phyloP scores from a whole-genome alignment of 176 grass and related monocot species.

The Otatea glauca region DNA sequence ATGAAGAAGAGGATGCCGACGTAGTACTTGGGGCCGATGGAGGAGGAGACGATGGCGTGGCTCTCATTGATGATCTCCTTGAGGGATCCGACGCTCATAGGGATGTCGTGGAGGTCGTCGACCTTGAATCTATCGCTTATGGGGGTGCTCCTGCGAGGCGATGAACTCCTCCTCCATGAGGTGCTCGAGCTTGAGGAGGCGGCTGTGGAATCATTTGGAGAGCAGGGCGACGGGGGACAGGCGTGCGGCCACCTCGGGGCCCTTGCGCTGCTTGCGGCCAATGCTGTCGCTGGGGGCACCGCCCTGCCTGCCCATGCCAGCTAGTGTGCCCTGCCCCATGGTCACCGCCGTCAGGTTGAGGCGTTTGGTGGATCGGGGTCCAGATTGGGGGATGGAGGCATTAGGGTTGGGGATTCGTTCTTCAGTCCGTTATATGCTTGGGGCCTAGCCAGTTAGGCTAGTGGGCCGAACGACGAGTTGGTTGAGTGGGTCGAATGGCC shows the following conservation, averaged over 20 bases:
- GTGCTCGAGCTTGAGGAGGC: slow-evolving; percentile 86
- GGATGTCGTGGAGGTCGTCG: slow-evolving; percentile 75
- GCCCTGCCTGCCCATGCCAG: slow-evolving; percentile 58
- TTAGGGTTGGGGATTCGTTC: too few relatives aligned
- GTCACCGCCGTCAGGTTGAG: background rate
- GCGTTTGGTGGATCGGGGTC: slow-evolving; percentile 18
- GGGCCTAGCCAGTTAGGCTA: too few relatives aligned
- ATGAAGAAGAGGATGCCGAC: slow-evolving; percentile 82
- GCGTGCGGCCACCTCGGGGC: slow-evolving; percentile 72
- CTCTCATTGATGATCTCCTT: slow-evolving; percentile 92
- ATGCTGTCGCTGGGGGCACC: slow-evolving; percentile 64
- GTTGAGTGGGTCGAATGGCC: too few relatives aligned
- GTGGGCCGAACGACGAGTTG: too few relatives aligned
- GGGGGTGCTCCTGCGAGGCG: slow-evolving; percentile 78
- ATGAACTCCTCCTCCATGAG: slow-evolving; percentile 95
- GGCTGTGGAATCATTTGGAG: slow-evolving; percentile 72
- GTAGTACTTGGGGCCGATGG: slow-evolving; percentile 88
- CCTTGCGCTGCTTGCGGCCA: slow-evolving; percentile 75
- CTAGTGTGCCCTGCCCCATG: slow-evolving; percentile 81
- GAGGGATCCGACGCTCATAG: slow-evolving; percentile 86
- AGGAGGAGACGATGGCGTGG: slow-evolving; percentile 85
- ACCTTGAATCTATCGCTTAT: slow-evolving; percentile 85
- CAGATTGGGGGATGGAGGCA: too few relatives aligned
- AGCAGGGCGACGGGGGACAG: slow-evolving; percentile 74
- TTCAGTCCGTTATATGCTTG: too few relatives aligned